A percentile compares a stretch with the other conserved stretches of the same genome.
These are phyloP conservation scores for Colletotrichum orchidophilum DNA, from an alignment of 2,329 filamentous ascomycete genomes.

Conservation along the genomic window DNA sequence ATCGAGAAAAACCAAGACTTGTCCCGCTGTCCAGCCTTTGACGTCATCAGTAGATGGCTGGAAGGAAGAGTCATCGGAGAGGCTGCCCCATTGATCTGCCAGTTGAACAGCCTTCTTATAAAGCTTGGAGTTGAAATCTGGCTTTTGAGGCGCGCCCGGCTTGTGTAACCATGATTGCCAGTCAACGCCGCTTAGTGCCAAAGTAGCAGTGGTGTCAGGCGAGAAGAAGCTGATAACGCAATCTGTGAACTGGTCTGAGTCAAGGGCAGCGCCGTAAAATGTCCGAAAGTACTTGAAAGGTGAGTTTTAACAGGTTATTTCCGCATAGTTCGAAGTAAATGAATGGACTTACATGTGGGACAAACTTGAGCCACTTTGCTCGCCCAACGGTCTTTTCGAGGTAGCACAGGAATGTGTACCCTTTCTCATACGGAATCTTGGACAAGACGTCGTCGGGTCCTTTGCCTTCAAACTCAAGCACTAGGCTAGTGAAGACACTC, in stretches of 20 bases:
- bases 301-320: neutral
- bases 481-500: slow-evolving; percentile 7
- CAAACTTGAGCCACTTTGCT: slow-evolving; percentile 17
- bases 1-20: slow-evolving; percentile 7
- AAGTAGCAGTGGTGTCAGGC: neutral
- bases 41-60: neutral
- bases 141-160: slow-evolving; percentile 10
- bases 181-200: neutral
- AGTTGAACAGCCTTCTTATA: neutral
- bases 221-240: slow-evolving; percentile 11
- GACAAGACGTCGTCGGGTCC: slow-evolving; percentile 21
- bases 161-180: slow-evolving; percentile 10
- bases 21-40: slow-evolving; percentile 8
- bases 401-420: slow-evolving; percentile 11
- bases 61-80: neutral
- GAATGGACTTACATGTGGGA: neutral
- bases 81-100: neutral
- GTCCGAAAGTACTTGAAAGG: slow-evolving; percentile 7
- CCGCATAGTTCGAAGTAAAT: no score
- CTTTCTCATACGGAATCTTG: slow-evolving; percentile 22
- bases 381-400: slow-evolving; percentile 5
- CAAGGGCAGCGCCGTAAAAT: neutral
- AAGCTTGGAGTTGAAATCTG: neutral
- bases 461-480: slow-evolving; percentile 6
- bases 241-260: slow-evolving; percentile 5